Percentiles rank a stretch among this genome's conserved stretches.
phyloP scores from a whole-genome alignment of 768 basidiomycete genomes.

The Collybia sordida region DNA sequence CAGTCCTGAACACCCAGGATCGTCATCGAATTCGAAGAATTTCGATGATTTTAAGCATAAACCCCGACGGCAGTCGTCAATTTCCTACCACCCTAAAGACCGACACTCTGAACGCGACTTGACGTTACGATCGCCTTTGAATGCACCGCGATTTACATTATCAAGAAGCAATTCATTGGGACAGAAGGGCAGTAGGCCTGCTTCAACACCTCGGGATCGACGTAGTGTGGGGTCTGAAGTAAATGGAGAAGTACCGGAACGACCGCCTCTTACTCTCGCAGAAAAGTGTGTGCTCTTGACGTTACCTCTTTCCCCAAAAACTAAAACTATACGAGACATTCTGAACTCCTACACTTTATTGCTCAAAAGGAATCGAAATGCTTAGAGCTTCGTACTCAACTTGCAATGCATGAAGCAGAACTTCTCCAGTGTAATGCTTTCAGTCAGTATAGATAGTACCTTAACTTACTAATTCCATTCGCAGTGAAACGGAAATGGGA shows the following conservation, averaged over 20 bases:
- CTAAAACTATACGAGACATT: conserved; percentile 51
- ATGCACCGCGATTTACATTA: conserved; percentile 12
- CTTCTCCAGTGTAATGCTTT: conserved; percentile 53
- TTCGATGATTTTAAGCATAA: conserved; percentile 15
- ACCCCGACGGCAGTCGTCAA: conserved; percentile 52
- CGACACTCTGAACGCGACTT: conserved; percentile 19
- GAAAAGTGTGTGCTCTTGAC: conserved; percentile 58
- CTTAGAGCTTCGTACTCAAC: conserved; percentile 76
- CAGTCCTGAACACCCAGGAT: conserved; percentile 14
- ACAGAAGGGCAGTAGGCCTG: conserved; percentile 8
- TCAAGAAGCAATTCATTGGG: conserved; percentile 20
- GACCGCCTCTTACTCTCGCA: conserved; percentile 58
- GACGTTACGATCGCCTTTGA: conserved; percentile 10
- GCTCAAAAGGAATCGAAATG: conserved; percentile 87
- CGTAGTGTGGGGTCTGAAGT: conserved; percentile 23
- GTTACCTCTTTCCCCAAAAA: not conserved
- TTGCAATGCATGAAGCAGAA: conserved; percentile 71
- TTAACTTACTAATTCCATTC: conserved; percentile 2
- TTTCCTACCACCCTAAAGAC: conserved; percentile 45
- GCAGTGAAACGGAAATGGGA: conserved; percentile 85
- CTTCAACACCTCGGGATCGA: conserved; percentile 22
- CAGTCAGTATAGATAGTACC: not conserved
- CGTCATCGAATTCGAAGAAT: conserved; percentile 23
- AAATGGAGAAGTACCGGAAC: conserved; percentile 15
- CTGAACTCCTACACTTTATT: conserved; percentile 79